These are phyloP conservation scores for Aspergillus sp. DNA, from an alignment of 2,329 filamentous ascomycete species.

Conservation along the genomic window DNA sequence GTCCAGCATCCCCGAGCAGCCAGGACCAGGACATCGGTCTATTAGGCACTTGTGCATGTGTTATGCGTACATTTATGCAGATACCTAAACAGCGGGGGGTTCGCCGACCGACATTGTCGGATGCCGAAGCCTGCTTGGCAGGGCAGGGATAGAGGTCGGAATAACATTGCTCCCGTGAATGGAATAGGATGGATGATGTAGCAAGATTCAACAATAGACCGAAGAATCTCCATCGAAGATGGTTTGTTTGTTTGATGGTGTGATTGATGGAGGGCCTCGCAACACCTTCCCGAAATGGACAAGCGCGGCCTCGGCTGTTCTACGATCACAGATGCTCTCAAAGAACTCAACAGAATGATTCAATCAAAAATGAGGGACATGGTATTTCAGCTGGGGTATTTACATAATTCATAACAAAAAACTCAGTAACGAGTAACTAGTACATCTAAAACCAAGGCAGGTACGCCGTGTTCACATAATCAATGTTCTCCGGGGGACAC, in stretches of 20 bases:
- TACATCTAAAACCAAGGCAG: slow-evolving; percentile 30
- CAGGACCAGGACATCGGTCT: background rate
- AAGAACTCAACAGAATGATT: background rate
- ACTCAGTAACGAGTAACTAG: too few relatives aligned
- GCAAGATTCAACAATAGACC: too few relatives aligned
- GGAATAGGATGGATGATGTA: too few relatives aligned
- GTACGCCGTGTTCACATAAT: slow-evolving; percentile 25
- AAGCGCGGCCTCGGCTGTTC: too few relatives aligned
- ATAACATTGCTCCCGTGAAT: too few relatives aligned
- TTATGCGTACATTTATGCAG: too few relatives aligned
- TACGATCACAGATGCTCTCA: background rate
- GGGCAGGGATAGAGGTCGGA: too few relatives aligned
- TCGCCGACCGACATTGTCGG: slow-evolving; percentile 1
- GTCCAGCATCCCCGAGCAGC: background rate
- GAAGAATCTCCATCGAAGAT: too few relatives aligned
- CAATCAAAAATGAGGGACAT: background rate
- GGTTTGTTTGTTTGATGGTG: background rate
- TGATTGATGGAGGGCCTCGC: background rate
- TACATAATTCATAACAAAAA: background rate
- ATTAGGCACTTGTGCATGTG: background rate
- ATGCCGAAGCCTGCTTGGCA: background rate
- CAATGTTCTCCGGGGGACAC: slow-evolving; percentile 29
- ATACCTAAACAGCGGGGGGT: background rate
- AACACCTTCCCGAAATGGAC: slow-evolving; percentile 3
- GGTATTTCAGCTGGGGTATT: background rate